Evolutionary conservation across 805 yeast species (phyloP).

Genomic region (Saccharomycopsis javanensis): DNA sequence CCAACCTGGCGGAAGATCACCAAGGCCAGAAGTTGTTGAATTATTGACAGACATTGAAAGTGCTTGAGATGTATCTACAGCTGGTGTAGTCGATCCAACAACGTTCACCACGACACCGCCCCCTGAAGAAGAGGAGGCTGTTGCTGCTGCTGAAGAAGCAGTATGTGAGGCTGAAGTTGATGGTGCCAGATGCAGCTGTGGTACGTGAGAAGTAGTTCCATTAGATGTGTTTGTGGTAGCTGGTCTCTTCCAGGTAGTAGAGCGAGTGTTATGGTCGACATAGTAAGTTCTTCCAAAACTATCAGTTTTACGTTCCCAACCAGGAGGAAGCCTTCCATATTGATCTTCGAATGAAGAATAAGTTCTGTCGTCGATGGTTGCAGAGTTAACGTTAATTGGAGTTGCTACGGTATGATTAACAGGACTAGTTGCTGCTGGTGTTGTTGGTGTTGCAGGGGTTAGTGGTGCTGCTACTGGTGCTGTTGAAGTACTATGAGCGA

Average conservation of each 20-base stretch:
- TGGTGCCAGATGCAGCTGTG: constrained; percentile 44
- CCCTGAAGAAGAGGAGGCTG: constrained; percentile 36
- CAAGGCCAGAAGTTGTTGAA: constrained; percentile 89
- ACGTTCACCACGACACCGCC: constrained; percentile 30
- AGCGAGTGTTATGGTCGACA: constrained; percentile 94
- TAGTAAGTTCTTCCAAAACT: constrained; percentile 95
- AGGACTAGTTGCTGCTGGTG: constrained; percentile 22
- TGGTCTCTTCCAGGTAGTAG: constrained; percentile 99
- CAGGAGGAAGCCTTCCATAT: constrained; percentile 91
- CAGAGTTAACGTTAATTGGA: constrained; percentile 23
- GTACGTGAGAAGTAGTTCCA: constrained; percentile 51
- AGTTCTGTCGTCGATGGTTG: constrained; percentile 39
- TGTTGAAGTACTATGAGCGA: constrained; percentile 22
- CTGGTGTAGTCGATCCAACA: constrained; percentile 30
- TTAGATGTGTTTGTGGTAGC: constrained; percentile 69
- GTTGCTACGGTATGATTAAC: constrained; percentile 22
- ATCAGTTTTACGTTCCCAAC: constrained; percentile 98
- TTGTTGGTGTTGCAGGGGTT: constrained; percentile 22
- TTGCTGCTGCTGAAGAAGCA: constrained; percentile 27
- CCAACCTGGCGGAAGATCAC: constrained; percentile 98
- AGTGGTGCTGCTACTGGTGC: too few relatives aligned
- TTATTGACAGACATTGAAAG: constrained; percentile 62
- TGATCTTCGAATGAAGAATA: constrained; percentile 95
- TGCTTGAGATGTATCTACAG: constrained; percentile 44
- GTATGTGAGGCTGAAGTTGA: constrained; percentile 39